These are phyloP conservation scores for Przewalskia tangutica DNA, from an alignment of 257 asterid species.

Conservation along the genomic window DNA sequence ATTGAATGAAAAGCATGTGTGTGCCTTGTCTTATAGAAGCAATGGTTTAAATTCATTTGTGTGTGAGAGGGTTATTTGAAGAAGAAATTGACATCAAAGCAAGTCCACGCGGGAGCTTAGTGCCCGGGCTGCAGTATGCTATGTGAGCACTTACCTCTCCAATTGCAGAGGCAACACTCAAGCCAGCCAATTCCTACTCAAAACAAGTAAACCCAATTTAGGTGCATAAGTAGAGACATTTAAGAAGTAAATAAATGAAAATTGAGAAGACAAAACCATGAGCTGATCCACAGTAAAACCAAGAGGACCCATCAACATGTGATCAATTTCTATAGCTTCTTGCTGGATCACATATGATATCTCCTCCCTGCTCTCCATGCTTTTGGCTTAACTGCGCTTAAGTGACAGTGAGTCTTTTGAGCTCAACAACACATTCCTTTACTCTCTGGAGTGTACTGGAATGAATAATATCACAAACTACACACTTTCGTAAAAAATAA, in stretches of 20 bases:
- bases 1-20: too few relatives aligned
- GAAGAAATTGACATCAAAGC: too few relatives aligned
- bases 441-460: background rate
- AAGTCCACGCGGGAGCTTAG: too few relatives aligned
- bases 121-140: background rate
- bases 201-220: background rate
- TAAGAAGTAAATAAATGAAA: background rate
- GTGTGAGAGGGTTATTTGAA: too few relatives aligned
- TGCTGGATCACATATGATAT: conserved; percentile 55
- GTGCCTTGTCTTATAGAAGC: too few relatives aligned
- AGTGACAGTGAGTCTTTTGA: background rate
- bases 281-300: conserved; percentile 71
- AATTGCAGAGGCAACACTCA: conserved; percentile 27
- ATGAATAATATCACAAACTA: background rate
- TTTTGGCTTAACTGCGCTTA: conserved; percentile 3
- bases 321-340: conserved; percentile 64
- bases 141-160: conserved; percentile 15
- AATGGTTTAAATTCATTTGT: too few relatives aligned
- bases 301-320: conserved; percentile 62
- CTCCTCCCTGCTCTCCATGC: conserved; percentile 22
- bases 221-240: background rate
- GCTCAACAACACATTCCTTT: background rate
- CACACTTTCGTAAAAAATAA: too few relatives aligned
- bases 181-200: conserved; percentile 27
- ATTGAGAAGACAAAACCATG: conserved; percentile 32